Percentiles rank a stretch among this genome's conserved stretches.
Evolutionary conservation across 2,329 filamentous ascomycete species (phyloP).

Genomic region (Nemania sp.): DNA sequence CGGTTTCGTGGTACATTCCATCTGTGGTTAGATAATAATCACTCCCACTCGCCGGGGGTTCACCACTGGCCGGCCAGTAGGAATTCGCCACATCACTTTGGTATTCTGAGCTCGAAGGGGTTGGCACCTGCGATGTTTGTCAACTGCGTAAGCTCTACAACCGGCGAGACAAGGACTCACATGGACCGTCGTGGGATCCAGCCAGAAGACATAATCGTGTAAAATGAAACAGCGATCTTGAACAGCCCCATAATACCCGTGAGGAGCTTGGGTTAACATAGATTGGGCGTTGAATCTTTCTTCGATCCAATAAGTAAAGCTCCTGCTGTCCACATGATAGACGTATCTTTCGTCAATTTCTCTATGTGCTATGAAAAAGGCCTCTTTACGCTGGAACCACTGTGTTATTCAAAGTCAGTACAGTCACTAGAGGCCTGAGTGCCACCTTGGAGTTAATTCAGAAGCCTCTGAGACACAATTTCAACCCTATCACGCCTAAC

Average conservation of each 20-base stretch:
- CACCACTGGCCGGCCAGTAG: background rate
- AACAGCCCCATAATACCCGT: background rate
- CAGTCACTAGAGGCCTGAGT: background rate
- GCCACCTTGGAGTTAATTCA: background rate
- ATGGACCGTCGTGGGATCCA: background rate
- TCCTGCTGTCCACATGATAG: background rate
- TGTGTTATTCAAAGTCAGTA: constrained; percentile 4
- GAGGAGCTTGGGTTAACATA: background rate
- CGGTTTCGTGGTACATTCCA: no score
- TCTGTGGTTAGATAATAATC: background rate
- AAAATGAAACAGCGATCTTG: constrained; percentile 19
- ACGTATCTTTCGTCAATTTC: background rate
- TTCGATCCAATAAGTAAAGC: constrained; percentile 14
- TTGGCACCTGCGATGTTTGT: background rate
- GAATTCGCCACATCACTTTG: background rate
- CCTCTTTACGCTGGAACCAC: constrained; percentile 23
- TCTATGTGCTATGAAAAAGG: constrained; percentile 10
- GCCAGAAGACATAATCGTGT: constrained; percentile 17
- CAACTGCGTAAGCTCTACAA: background rate
- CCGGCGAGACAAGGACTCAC: constrained; percentile 3
- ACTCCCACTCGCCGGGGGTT: background rate
- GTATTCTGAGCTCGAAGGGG: background rate
- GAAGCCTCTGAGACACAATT: background rate
- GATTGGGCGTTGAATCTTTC: constrained; percentile 10
- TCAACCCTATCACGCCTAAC: background rate